phyloP scores from a whole-genome alignment of 129 eudicot genomes.

The Artemisia annua region DNA sequence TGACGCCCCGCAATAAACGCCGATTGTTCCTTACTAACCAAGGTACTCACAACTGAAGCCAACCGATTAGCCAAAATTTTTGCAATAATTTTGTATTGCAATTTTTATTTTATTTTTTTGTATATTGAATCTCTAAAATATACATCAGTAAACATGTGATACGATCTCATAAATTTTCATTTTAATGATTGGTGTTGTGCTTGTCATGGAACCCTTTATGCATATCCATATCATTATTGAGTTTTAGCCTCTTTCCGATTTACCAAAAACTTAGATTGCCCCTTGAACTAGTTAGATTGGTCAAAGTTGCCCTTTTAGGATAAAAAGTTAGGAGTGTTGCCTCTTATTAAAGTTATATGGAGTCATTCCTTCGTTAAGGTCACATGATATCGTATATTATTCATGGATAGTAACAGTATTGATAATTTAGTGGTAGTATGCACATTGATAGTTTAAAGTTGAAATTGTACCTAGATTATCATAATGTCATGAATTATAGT shows the following conservation, averaged over 20 bases:
- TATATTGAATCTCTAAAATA: neutral
- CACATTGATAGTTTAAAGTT: neutral
- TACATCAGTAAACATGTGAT: constrained; percentile 8
- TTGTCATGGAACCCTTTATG: constrained; percentile 16
- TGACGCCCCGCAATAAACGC: too few species aligned
- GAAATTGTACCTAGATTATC: neutral
- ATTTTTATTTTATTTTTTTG: neutral
- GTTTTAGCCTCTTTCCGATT: constrained; percentile 13
- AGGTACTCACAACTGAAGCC: too few species aligned
- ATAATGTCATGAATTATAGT: neutral
- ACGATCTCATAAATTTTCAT: constrained; percentile 6
- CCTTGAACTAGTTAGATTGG: constrained; percentile 27
- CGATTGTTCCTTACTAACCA: too few species aligned
- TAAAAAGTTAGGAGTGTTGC: neutral
- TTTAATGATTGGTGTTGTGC: constrained; percentile 17
- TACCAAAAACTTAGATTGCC: neutral
- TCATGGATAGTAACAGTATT: constrained; percentile 5
- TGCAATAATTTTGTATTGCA: too few species aligned
- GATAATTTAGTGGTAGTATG: neutral
- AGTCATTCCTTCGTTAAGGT: neutral
- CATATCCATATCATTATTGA: constrained; percentile 16
- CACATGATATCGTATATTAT: neutral
- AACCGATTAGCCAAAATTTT: too few species aligned
- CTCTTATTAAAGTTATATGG: constrained; percentile 3
- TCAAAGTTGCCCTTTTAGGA: constrained; percentile 17